These are phyloP conservation scores for Hortaea sp. DNA, from an alignment of 2,329 filamentous ascomycete species.

Conservation along the genomic window DNA sequence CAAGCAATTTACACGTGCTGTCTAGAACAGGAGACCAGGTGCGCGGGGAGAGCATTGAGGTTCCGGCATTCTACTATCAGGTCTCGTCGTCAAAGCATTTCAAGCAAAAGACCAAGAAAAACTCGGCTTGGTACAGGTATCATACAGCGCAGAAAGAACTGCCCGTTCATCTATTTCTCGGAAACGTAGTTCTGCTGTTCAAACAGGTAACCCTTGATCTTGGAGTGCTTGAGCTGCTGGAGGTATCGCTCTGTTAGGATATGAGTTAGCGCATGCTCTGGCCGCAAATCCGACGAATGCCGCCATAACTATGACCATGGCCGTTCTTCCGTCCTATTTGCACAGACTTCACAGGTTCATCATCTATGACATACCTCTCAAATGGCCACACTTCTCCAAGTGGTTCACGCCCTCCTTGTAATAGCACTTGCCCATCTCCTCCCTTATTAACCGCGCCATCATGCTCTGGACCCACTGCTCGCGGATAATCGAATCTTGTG, in stretches of 20 bases:
- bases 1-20: too few relatives aligned
- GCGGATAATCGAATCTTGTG: constrained; percentile 70
- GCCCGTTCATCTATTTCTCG: constrained; percentile 27
- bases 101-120: not conserved
- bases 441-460: constrained; percentile 74
- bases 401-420: constrained; percentile 76
- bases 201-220: constrained; percentile 70
- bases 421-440: constrained; percentile 82
- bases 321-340: too few relatives aligned
- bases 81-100: too few relatives aligned
- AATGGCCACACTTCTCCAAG: constrained; percentile 71
- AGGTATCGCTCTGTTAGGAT: constrained; percentile 59
- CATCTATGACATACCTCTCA: constrained; percentile 57
- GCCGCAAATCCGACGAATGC: too few relatives aligned
- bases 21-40: too few relatives aligned
- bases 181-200: constrained; percentile 66
- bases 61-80: too few relatives aligned
- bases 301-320: too few relatives aligned
- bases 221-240: constrained; percentile 63
- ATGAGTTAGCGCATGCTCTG: not conserved
- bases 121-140: not conserved
- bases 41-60: too few relatives aligned
- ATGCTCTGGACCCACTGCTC: constrained; percentile 86
- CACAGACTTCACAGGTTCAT: too few relatives aligned
- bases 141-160: constrained; percentile 1